These are phyloP conservation scores for Euphorbia peplus DNA, from an alignment of 345 rosid genomes.

Conservation along the genomic window DNA sequence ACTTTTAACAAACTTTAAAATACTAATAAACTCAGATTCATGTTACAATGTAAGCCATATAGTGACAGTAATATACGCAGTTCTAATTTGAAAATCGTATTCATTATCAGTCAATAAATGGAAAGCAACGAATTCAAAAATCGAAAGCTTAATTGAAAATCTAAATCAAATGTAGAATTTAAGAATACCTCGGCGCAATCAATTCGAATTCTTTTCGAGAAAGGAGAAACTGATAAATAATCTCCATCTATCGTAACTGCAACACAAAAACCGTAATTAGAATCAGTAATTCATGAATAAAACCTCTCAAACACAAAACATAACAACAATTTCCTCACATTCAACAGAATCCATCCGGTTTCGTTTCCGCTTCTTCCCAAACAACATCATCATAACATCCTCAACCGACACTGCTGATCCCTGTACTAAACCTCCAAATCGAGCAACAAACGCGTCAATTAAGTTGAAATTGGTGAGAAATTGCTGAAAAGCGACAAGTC, in stretches of 20 bases:
- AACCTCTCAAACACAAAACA: background rate
- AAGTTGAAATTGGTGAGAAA: slow-evolving; percentile 24
- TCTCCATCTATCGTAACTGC: slow-evolving; percentile 14
- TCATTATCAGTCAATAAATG: background rate
- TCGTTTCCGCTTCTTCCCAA: slow-evolving; percentile 41
- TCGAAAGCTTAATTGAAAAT: background rate
- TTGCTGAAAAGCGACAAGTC: slow-evolving; percentile 24
- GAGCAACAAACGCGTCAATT: slow-evolving; percentile 2
- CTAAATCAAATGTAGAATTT: background rate
- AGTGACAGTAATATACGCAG: background rate
- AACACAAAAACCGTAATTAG: background rate
- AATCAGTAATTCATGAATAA: background rate
- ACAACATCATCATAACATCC: slow-evolving; percentile 11
- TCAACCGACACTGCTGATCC: background rate
- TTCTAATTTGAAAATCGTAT: background rate
- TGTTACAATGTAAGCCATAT: background rate
- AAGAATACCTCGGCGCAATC: slow-evolving; percentile 29
- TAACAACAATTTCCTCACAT: slow-evolving; percentile 8
- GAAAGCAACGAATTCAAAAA: background rate
- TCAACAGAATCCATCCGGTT: slow-evolving; percentile 14
- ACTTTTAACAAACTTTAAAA: no score
- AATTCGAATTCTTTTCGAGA: slow-evolving; percentile 28
- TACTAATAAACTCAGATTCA: background rate
- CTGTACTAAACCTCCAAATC: background rate
- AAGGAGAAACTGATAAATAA: slow-evolving; percentile 4